phyloP scores from a whole-genome alignment of 2,329 filamentous ascomycete genomes.

The Hymenoscyphus fructigenus region DNA sequence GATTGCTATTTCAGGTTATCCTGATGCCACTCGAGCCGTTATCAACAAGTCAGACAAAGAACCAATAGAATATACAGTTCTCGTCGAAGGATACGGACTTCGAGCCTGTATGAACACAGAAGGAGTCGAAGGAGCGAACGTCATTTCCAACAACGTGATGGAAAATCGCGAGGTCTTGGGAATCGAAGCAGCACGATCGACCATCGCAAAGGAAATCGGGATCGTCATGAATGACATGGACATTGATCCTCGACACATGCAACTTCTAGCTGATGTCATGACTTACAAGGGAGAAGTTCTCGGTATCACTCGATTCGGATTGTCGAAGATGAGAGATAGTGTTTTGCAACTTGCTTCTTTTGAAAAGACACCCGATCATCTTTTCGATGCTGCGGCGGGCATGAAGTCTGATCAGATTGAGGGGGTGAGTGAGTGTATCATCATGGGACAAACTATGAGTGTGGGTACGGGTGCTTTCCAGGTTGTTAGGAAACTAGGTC shows the following conservation, averaged over 20 bases:
- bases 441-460: conserved; percentile 93
- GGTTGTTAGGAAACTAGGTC: conserved; percentile 74
- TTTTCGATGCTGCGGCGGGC: conserved; percentile 89
- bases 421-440: conserved; percentile 94
- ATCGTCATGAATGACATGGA: conserved; percentile 91
- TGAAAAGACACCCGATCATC: conserved; percentile 95
- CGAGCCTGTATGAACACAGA: conserved; percentile 89
- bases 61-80: conserved; percentile 58
- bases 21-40: conserved; percentile 81
- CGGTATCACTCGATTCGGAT: conserved; percentile 92
- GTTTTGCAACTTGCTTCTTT: conserved; percentile 94
- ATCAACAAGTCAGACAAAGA: conserved; percentile 76
- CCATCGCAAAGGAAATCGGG: conserved; percentile 85
- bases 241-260: conserved; percentile 97
- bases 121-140: conserved; percentile 76
- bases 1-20: conserved; percentile 87
- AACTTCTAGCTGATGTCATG: conserved; percentile 96
- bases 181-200: conserved; percentile 88
- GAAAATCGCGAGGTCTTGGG: conserved; percentile 85
- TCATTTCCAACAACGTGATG: conserved; percentile 83
- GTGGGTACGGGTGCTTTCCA: conserved; percentile 92
- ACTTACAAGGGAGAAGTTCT: conserved; percentile 97
- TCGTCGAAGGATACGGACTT: conserved; percentile 94
- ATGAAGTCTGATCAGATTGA: conserved; percentile 93
- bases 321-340: conserved; percentile 93